These are phyloP conservation scores for Yarrowia divulgata DNA, from an alignment of 805 yeast species.

Conservation along the genomic window DNA sequence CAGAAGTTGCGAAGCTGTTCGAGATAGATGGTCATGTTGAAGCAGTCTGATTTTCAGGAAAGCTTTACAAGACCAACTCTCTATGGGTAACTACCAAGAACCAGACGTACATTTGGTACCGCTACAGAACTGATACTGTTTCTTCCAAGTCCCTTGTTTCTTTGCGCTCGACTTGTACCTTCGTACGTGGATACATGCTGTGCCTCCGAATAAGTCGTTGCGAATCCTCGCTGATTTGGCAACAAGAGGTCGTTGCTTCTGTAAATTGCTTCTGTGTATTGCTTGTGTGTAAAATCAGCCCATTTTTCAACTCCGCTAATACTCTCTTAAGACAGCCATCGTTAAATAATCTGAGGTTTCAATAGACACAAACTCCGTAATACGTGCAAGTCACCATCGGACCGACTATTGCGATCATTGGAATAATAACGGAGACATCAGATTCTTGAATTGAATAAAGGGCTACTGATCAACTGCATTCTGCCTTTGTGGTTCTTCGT, in stretches of 20 bases:
- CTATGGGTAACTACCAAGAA: too few relatives aligned
- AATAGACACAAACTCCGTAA: background rate
- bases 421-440: background rate
- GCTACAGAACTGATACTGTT: too few relatives aligned
- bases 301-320: background rate
- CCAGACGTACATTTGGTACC: too few relatives aligned
- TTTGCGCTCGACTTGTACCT: too few relatives aligned
- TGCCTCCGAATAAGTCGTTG: too few relatives aligned
- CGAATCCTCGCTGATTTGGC: background rate
- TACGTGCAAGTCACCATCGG: background rate
- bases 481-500: background rate
- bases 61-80: too few relatives aligned
- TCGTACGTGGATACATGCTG: too few relatives aligned
- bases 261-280: background rate
- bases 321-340: background rate
- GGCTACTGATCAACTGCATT: background rate
- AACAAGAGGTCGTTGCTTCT: too few relatives aligned
- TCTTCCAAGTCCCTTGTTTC: too few relatives aligned
- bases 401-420: background rate
- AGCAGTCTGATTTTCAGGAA: too few relatives aligned
- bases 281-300: conserved; percentile 3
- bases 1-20: too few relatives aligned
- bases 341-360: background rate
- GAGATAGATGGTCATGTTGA: too few relatives aligned
- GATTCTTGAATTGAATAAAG: background rate